A percentile compares a stretch with the other conserved stretches of the same genome.
Conservation (phyloP, 192 early-diverging fungal genomes). For the Chytriomyces hyalinus region DNA sequence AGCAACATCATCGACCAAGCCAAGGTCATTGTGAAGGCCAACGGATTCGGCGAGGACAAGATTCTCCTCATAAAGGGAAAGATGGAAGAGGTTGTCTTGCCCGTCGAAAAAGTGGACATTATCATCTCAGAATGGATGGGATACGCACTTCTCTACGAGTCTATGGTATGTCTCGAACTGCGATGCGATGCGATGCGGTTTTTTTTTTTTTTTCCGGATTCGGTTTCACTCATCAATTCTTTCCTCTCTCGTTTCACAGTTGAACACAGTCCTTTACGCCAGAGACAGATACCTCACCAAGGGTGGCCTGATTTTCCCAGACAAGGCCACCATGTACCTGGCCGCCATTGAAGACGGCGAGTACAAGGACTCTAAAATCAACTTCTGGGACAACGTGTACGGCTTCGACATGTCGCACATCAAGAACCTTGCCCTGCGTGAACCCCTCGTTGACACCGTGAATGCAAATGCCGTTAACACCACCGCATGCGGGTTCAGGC, state of each 20-base stretch:
- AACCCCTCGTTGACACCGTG: conserved; percentile 96
- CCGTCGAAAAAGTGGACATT: conserved; percentile 96
- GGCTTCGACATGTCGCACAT: conserved; percentile 98
- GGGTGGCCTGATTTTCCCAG: conserved; percentile 90
- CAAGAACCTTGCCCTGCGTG: conserved; percentile 81
- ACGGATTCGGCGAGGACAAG: conserved; percentile 80
- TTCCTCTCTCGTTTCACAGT: conserved; percentile 20
- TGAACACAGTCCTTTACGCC: conserved; percentile 98
- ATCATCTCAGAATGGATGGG: conserved; percentile 99
- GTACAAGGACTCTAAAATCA: conserved; percentile 89
- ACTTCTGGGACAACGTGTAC: conserved; percentile 93
- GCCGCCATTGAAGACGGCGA: conserved; percentile 94
- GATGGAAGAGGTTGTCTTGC: conserved; percentile 95
- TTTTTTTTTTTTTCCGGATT: not conserved
- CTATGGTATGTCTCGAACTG: conserved; percentile 66
- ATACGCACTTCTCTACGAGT: conserved; percentile 97
- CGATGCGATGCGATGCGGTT: not conserved
- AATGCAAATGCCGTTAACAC: conserved; percentile 84
- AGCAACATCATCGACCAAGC: conserved; percentile 97
- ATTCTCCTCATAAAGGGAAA: conserved; percentile 92
- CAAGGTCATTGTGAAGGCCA: conserved; percentile 90
- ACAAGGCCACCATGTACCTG: conserved; percentile 86
- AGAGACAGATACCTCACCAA: conserved; percentile 90
- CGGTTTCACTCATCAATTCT: not conserved
- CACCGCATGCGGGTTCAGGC: conserved; percentile 76